Percentiles rank a stretch among this genome's conserved stretches.
These are phyloP conservation scores for Chrysanthemum lavandulifolium DNA, from an alignment of 129 eudicot species.

Conservation along the genomic window DNA sequence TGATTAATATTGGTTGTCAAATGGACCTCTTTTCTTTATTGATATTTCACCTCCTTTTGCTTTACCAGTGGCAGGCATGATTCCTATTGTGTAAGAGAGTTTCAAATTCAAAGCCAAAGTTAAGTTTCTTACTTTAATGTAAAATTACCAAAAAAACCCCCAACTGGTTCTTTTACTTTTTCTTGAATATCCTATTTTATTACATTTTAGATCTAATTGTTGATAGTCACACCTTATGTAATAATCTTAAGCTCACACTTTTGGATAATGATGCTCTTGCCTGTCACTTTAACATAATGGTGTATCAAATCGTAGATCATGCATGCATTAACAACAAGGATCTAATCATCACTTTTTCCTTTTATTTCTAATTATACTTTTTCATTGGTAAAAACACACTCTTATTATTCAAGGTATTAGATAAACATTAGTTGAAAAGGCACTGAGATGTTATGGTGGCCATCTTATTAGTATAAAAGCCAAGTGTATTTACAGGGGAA, in stretches of 20 bases:
- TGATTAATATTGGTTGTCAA: conserved; percentile 45
- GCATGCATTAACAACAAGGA: conserved; percentile 41
- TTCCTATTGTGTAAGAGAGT: conserved; percentile 34
- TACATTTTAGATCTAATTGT: conserved; percentile 27
- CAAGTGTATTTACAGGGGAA: conserved; percentile 21
- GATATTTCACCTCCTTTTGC: conserved; percentile 50
- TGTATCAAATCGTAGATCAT: conserved; percentile 32
- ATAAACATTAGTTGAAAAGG: conserved; percentile 5
- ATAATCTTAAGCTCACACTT: conserved; percentile 35
- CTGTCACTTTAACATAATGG: conserved; percentile 42
- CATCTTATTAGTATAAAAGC: conserved; percentile 13
- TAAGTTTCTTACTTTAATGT: conserved; percentile 32
- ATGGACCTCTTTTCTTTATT: conserved; percentile 34
- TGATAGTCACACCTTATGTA: conserved; percentile 32
- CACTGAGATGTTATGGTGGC: conserved; percentile 7
- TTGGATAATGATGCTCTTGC: conserved; percentile 33
- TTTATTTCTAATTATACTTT: conserved; percentile 11
- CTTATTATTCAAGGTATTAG: conserved; percentile 15
- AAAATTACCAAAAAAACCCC: conserved; percentile 31
- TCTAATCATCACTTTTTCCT: conserved; percentile 21
- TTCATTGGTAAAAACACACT: neutral
- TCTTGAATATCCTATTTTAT: conserved; percentile 14
- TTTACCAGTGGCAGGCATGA: conserved; percentile 69
- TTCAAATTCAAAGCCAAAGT: conserved; percentile 47
- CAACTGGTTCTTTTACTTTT: conserved; percentile 15